A percentile compares a stretch with the other conserved stretches of the same genome.
These are phyloP conservation scores for Podila epicladia DNA, from an alignment of 192 early-diverging fungal genomes.

Conservation along the genomic window DNA sequence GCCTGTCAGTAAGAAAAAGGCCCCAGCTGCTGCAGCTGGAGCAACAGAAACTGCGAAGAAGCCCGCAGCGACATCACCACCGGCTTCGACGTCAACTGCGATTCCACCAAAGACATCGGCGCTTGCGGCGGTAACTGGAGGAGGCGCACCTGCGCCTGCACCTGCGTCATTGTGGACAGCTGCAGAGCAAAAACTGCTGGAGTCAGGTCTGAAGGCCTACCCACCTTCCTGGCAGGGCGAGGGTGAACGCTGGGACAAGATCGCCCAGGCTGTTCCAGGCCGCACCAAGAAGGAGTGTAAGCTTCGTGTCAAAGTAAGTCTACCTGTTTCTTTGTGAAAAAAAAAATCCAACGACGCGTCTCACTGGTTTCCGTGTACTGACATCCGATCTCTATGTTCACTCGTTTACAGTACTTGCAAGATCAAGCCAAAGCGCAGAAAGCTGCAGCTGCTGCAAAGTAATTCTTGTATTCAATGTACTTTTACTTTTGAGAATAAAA, in stretches of 20 bases:
- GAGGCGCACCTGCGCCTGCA: conserved; percentile 3
- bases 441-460: conserved; percentile 22
- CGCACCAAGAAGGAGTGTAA: conserved; percentile 74
- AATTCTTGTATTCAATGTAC: too few relatives aligned
- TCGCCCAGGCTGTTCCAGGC: conserved; percentile 65
- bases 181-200: conserved; percentile 62
- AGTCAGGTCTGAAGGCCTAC: conserved; percentile 65
- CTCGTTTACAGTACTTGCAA: conserved; percentile 44
- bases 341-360: too few relatives aligned
- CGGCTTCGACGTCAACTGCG: background rate
- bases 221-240: conserved; percentile 65
- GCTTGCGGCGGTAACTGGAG: conserved; percentile 14
- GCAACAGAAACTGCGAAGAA: background rate
- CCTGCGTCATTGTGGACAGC: conserved; percentile 60
- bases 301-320: conserved; percentile 63
- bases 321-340: background rate
- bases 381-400: background rate
- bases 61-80: background rate
- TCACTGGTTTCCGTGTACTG: background rate
- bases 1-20: background rate
- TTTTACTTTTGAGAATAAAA: too few relatives aligned
- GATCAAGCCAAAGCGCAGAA: conserved; percentile 61
- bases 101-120: conserved; percentile 17
- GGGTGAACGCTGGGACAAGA: conserved; percentile 73
- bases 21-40: background rate